Conservation (phyloP, 176 grass and related monocot species). For the Musa itinerans region DNA sequence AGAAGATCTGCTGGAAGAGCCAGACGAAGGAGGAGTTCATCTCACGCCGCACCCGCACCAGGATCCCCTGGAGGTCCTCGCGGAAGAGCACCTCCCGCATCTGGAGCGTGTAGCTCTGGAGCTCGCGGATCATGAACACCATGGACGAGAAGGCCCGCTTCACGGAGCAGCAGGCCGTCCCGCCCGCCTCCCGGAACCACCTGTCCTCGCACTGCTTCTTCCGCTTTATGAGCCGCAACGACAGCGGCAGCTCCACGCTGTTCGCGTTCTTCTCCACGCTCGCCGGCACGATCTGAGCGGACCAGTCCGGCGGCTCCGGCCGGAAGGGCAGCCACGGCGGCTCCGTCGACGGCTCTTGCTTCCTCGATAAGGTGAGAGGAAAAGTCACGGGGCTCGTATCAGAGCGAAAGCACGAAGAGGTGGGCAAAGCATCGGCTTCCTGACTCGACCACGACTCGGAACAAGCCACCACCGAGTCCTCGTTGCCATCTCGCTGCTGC, state of each 20-base stretch:
- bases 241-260: conserved; percentile 60
- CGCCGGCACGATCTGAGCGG: conserved; percentile 19
- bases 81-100: conserved; percentile 51
- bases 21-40: conserved; percentile 96
- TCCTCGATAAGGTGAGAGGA: not conserved
- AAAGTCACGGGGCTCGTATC: no score
- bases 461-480: not conserved
- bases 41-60: conserved; percentile 54
- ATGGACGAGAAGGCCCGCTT: conserved; percentile 83
- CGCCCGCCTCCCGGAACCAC: conserved; percentile 29
- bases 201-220: conserved; percentile 55
- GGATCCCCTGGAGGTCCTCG: conserved; percentile 58
- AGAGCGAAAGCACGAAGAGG: no score
- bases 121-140: conserved; percentile 92
- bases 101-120: conserved; percentile 80
- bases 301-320: conserved; percentile 19
- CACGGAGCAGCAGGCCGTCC: conserved; percentile 45
- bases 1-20: conserved; percentile 97
- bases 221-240: conserved; percentile 74
- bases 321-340: conserved; percentile 10
- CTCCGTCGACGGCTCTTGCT: not conserved
- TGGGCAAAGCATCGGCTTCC: not conserved
- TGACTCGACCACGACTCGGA: not conserved
- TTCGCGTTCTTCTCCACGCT: conserved; percentile 57
- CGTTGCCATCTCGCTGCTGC: not conserved